These are phyloP conservation scores for Lolium rigidum DNA, from an alignment of 176 grass and related monocot genomes.

Conservation along the genomic window DNA sequence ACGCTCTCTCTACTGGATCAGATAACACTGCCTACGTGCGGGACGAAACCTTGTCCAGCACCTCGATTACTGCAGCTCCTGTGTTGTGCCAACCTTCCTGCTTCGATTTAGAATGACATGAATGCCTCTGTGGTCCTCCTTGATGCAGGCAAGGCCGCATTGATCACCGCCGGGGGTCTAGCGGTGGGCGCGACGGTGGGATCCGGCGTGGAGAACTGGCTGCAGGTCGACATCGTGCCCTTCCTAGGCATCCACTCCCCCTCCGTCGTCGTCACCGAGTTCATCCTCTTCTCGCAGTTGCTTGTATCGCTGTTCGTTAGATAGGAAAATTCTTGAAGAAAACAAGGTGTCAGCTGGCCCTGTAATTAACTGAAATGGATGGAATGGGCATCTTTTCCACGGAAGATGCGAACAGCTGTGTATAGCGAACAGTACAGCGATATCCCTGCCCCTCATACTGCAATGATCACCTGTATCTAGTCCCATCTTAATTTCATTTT, in stretches of 20 bases:
- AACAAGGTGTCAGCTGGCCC: slow-evolving; percentile 39
- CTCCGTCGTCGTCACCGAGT: slow-evolving; percentile 87
- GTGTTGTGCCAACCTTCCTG: slow-evolving; percentile 40
- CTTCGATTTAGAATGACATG: slow-evolving; percentile 36
- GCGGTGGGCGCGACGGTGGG: slow-evolving; percentile 73
- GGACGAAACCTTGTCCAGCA: slow-evolving; percentile 30
- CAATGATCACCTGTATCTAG: slow-evolving; percentile 42
- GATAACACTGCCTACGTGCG: slow-evolving; percentile 39
- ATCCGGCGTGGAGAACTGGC: slow-evolving; percentile 81
- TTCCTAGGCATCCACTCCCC: slow-evolving; percentile 91
- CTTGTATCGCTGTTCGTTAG: slow-evolving; percentile 81
- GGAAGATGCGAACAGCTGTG: slow-evolving; percentile 44
- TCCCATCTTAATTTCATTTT: not conserved
- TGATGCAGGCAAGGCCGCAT: slow-evolving; percentile 87
- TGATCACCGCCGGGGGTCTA: slow-evolving; percentile 80
- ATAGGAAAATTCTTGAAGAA: slow-evolving; percentile 41
- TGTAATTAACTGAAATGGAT: slow-evolving; percentile 70
- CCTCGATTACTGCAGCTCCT: slow-evolving; percentile 22
- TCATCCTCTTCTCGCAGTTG: slow-evolving; percentile 92
- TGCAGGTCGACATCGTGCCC: slow-evolving; percentile 93
- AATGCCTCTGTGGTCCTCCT: slow-evolving; percentile 39
- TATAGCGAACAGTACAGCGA: slow-evolving; percentile 51
- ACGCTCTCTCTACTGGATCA: no score
- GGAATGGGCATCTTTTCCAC: slow-evolving; percentile 41
- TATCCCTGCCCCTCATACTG: slow-evolving; percentile 29